Conservation (phyloP, 2,329 filamentous ascomycete genomes). For the Cordyceps cateniannulata region DNA sequence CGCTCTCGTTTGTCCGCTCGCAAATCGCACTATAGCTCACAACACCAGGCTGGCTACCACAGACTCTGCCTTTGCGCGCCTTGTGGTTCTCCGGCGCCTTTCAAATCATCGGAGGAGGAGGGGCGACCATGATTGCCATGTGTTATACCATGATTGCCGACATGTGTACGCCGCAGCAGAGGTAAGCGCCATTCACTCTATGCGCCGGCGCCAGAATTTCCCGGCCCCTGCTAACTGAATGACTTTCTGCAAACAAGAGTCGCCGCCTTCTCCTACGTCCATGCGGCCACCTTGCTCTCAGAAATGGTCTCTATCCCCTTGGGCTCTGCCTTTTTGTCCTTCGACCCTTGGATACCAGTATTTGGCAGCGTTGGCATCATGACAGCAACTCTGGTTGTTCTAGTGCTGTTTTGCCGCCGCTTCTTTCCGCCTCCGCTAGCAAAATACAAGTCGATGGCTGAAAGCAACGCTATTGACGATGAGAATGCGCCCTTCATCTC, state of each 20-base stretch:
- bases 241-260: neutral
- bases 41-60: neutral
- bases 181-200: neutral
- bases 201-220: neutral
- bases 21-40: neutral
- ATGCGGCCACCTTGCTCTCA: neutral
- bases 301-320: neutral
- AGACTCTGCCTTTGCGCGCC: neutral
- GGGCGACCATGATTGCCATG: neutral
- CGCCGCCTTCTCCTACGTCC: neutral
- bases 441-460: neutral
- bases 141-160: neutral
- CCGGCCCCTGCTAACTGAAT: neutral
- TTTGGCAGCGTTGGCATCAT: neutral
- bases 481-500: neutral
- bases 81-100: neutral
- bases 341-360: neutral
- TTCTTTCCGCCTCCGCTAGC: neutral
- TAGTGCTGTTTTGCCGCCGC: neutral
- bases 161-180: neutral
- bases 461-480: neutral
- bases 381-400: neutral
- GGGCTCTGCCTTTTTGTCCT: neutral
- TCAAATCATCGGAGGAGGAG: neutral
- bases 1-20: neutral